These are phyloP conservation scores for Yamagishiella unicocca DNA, from an alignment of 139 green algal species.

Conservation along the genomic window DNA sequence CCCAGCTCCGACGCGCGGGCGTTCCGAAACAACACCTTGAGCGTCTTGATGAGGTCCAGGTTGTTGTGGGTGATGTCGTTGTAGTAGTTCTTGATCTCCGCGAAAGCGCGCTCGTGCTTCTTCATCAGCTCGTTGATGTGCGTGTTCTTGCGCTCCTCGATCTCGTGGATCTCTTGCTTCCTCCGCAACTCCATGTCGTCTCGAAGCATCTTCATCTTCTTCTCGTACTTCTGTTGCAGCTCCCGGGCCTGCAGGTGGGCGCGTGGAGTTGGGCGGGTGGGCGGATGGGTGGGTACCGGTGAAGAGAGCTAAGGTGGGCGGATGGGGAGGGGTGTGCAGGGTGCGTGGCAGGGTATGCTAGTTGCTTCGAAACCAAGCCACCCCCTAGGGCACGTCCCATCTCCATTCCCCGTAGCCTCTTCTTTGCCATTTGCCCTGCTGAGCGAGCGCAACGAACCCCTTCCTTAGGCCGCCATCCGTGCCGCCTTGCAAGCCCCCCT, in stretches of 20 bases:
- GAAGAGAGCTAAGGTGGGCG: neutral
- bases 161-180: slow-evolving; percentile 83
- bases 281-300: neutral
- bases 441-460: no score
- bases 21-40: no score
- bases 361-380: no score
- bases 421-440: no score
- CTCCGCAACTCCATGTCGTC: slow-evolving; percentile 87
- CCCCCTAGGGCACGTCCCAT: no score
- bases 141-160: slow-evolving; percentile 82
- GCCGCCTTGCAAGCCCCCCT: neutral
- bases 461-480: neutral
- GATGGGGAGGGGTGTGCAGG: neutral
- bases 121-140: slow-evolving; percentile 94
- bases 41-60: slow-evolving; percentile 94
- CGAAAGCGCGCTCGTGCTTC: slow-evolving; percentile 86
- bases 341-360: no score
- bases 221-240: slow-evolving; percentile 87
- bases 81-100: slow-evolving; percentile 96
- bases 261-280: neutral
- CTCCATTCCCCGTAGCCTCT: no score
- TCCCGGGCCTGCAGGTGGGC: slow-evolving; percentile 62
- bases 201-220: slow-evolving; percentile 87
- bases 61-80: slow-evolving; percentile 96
- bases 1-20: no score